These are phyloP conservation scores for Flaveria bidentis DNA, from an alignment of 129 eudicot species.

Conservation along the genomic window DNA sequence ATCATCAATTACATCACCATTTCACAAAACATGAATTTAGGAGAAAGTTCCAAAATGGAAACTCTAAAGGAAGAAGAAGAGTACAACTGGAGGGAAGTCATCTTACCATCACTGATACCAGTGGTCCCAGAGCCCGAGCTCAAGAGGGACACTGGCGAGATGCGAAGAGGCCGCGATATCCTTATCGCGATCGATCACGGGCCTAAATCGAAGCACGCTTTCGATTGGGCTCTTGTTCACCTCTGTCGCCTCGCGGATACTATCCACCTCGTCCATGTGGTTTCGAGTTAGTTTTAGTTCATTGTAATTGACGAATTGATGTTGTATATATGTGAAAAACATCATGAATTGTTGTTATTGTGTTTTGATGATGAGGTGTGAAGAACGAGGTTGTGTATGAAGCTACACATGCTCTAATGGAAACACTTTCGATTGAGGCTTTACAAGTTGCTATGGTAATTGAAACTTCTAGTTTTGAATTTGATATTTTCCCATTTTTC, in stretches of 20 bases:
- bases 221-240: constrained; percentile 81
- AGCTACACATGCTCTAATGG: constrained; percentile 67
- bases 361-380: constrained; percentile 38
- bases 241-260: constrained; percentile 3
- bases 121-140: constrained; percentile 10
- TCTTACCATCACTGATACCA: neutral
- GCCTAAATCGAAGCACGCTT: constrained; percentile 86
- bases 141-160: constrained; percentile 48
- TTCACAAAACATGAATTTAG: neutral
- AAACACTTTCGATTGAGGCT: constrained; percentile 81
- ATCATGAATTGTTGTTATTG: neutral
- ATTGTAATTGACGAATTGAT: neutral
- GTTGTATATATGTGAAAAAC: neutral
- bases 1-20: neutral
- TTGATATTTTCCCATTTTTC: neutral
- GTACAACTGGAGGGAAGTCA: constrained; percentile 50
- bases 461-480: neutral
- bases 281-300: constrained; percentile 52
- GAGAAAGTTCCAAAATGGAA: constrained; percentile 44
- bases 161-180: constrained; percentile 71
- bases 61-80: constrained; percentile 58
- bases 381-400: constrained; percentile 65
- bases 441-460: constrained; percentile 10
- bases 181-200: constrained; percentile 84
- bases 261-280: constrained; percentile 59